Evolutionary conservation across 2,329 filamentous ascomycete genomes (phyloP), one percentile per base, ranked within the genome.

Genomic region (Colletotrichum musae): DNA sequence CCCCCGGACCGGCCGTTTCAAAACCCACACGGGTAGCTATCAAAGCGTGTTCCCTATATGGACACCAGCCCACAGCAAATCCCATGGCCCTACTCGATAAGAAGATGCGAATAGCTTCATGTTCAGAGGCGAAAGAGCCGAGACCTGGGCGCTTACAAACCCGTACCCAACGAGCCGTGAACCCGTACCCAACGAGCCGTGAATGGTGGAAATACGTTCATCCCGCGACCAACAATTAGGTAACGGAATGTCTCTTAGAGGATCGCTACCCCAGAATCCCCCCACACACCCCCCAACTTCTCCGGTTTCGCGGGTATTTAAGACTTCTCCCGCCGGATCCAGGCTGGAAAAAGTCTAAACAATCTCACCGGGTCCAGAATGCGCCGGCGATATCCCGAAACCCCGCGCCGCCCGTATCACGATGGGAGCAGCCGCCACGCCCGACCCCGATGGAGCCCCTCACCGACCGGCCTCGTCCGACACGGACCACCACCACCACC

Each of bases 161-260:
- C 10, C 41, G 41, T 15, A n/a, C 10, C 41, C 41, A 43, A n/a
- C 32, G 32, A 7, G 13, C 41, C 16, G 6, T 43, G 41, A 63
- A 68, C 18, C 18, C 18, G 28, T 32, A 32, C 28, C 10, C 7
- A 32, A 43, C 41, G 13, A 13, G 13, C 41, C 16, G 6, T 43
- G 41, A 63, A 68, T 68, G 64, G 64, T 68, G 64, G 64, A 68
- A 64, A 64, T 68, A 50, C 51, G 39, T 63, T 68, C 59, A 68
- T 36, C 64, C 58, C 51, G 43, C 52, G 28, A 21, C 47, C 43
- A 45, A 62, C 51, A 63, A 43, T 68, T 68, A 68, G 64, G 64
- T 68, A 68, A 68, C 51, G 15, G 32, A 47, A 51, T 51, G 21
- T 43, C 41, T 28, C n/a, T 24, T 24, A 12, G 51, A 67, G 58